Base-by-base conservation (phyloP, 1,139 yeast species). In the Suhomyces bribrorum region DNA sequence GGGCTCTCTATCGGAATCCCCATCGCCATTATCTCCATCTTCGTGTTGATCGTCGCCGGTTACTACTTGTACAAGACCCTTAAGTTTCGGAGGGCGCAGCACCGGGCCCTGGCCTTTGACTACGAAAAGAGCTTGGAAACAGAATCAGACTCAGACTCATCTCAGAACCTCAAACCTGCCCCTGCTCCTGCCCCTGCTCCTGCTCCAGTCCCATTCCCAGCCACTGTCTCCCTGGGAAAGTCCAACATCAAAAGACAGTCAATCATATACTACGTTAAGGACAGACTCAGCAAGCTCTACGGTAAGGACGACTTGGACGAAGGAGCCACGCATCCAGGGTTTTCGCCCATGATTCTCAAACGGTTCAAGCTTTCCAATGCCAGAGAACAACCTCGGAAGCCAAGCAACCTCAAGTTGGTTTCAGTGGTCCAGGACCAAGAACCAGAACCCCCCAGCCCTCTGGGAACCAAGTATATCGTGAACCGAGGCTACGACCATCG, bases 1-100 rank as follows among this genome's bases (percentile, higher is more conserved):
- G 75, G 75, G 0, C 52, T 71, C 37, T 73, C 75, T 3, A 54
- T 72, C 5, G 76, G 76, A 0, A 59, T 72, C n/a, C 77, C 77
- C 3, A 48, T 68, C 5, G 71, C 72, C 0, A 49, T 66, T 5
- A 50, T 69, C 11, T 50, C 54, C 0, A 16, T 68, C 3, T 53
- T 67, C 17, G 44, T 60, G 1, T 35, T 62, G 3, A 53, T 54
- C 3, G 48, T 60, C 5, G 53, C 61, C 5, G 51, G 59, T 44
- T 51, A 53, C 28, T 50, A 56, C 14, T 38, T 50, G 25, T 26
- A 49, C 28, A 50, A 56, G 29, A 53, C 48, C 26, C 49, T 49
- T 16, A 48, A 47, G 18, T 50, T 53, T 30, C 8, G 23, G 3
- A 20, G 11, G 23, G 23, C 23, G 8, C 8, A 20, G 5, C 11